Base-by-base conservation (phyloP, 345 rosid species). In the Cardiospermum halicacabum region DNA sequence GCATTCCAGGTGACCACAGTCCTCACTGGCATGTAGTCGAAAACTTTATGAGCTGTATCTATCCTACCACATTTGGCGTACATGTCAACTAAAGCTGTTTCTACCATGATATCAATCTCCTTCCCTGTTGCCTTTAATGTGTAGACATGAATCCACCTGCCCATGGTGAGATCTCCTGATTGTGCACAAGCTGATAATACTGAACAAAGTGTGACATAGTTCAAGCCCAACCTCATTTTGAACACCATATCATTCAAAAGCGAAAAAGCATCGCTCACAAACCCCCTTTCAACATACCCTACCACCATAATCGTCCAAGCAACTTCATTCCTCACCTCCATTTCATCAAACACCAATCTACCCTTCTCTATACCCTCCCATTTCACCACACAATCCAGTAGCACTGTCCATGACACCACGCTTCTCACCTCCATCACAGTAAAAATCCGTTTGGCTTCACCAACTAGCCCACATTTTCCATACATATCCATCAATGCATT, bases 1-100 rank as follows among this genome's bases (percentile, higher is more conserved):
- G 85, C 88, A 60, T 91, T 91, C 96, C 96, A 91, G 0, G 93
- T 74, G 30, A 86, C 94, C 53, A 82, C 84, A 80, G 85, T 91
- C 80, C 87, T 86, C 63, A 31, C 16, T 1, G 76, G 81, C 76
- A 89, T 75, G 67, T 42, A 70, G 69, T 77, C 64, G 11, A 91
- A 91, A 50, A 82, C 85, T 54, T 67, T 75, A 12, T 36, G 40
- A n/a, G 94, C 92, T 59, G 74, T 67, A 22, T 48, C 70, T 42
- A 89, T 78, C 73, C 78, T 72, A 58, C 97, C 97, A 31, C 89
- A 89, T 78, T 89, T 91, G 5, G 90, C 87, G 77, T 91, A 89
- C 96, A 85, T 91, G 77, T 91, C 92, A 34, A 91, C 73, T 84
- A 89, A 75, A 32, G 97, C 76, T 6, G 96, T 91, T 49, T 85